phyloP scores from a whole-genome alignment of 257 asterid genomes.

The Solanum paucissectum region DNA sequence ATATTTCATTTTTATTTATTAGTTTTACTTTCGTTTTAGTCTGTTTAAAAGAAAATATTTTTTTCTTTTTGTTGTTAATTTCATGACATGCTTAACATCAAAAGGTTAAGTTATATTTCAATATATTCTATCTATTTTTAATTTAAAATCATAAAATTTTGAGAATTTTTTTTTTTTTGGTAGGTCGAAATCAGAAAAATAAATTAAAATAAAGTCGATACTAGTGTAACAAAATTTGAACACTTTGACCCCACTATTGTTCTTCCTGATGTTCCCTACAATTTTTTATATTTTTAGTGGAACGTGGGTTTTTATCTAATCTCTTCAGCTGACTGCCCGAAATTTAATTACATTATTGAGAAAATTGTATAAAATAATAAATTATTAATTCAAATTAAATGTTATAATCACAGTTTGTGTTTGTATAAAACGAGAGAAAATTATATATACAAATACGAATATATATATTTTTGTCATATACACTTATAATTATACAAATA shows the following conservation, averaged over 20 bases:
- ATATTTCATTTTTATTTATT: background rate
- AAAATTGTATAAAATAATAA: no score
- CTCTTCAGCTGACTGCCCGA: background rate
- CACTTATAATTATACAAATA: no score
- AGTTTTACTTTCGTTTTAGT: background rate
- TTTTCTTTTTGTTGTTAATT: background rate
- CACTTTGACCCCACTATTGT: background rate
- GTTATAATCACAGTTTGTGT: no score
- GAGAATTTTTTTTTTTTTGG: no score
- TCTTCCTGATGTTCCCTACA: background rate
- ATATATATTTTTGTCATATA: no score
- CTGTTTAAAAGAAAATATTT: background rate
- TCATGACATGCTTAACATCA: background rate
- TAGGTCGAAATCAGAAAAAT: background rate
- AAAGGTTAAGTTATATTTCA: background rate
- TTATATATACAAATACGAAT: no score
- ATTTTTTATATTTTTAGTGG: background rate
- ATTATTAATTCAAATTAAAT: no score
- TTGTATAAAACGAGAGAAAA: no score
- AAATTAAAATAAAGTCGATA: fast-evolving
- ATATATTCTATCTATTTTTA: background rate
- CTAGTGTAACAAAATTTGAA: background rate
- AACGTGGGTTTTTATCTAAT: background rate
- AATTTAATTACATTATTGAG: background rate
- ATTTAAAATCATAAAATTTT: no score